phyloP scores from a whole-genome alignment of 2,329 filamentous ascomycete species.

The Microcyclosporella mali region DNA sequence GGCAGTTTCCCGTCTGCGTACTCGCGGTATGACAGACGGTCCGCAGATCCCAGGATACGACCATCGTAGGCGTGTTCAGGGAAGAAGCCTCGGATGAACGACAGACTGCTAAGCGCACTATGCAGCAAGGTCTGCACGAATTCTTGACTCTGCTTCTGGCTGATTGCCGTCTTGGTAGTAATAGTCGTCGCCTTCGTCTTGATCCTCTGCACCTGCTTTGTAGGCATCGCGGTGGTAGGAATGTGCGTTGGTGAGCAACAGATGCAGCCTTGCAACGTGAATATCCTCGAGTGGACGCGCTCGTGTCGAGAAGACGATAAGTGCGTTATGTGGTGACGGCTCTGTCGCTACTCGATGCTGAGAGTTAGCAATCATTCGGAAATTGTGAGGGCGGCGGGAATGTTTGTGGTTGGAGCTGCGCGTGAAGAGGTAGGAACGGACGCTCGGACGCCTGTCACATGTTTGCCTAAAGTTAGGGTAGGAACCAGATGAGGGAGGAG shows the following conservation, averaged over 20 bases:
- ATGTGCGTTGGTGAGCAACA: not conserved
- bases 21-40: conserved; percentile 28
- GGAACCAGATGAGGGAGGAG: too few relatives aligned
- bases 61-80: conserved; percentile 28
- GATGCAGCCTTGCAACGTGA: too few relatives aligned
- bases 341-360: too few relatives aligned
- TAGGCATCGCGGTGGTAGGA: conserved; percentile 14
- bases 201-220: conserved; percentile 15
- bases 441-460: too few relatives aligned
- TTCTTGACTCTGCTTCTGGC: conserved; percentile 42
- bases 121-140: conserved; percentile 45
- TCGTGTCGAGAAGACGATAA: too few relatives aligned
- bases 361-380: too few relatives aligned
- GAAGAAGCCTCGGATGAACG: conserved; percentile 24
- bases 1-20: conserved; percentile 23
- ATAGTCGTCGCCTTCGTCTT: conserved; percentile 13
- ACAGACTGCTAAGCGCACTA: conserved; percentile 35
- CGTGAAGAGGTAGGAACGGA: too few relatives aligned
- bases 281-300: too few relatives aligned
- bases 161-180: conserved; percentile 27
- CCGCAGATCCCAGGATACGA: conserved; percentile 23
- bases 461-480: too few relatives aligned
- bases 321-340: too few relatives aligned
- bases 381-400: too few relatives aligned
- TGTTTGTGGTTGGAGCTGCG: too few relatives aligned